Base-by-base conservation (phyloP, 805 yeast genomes). In the Candida krabiensis region DNA sequence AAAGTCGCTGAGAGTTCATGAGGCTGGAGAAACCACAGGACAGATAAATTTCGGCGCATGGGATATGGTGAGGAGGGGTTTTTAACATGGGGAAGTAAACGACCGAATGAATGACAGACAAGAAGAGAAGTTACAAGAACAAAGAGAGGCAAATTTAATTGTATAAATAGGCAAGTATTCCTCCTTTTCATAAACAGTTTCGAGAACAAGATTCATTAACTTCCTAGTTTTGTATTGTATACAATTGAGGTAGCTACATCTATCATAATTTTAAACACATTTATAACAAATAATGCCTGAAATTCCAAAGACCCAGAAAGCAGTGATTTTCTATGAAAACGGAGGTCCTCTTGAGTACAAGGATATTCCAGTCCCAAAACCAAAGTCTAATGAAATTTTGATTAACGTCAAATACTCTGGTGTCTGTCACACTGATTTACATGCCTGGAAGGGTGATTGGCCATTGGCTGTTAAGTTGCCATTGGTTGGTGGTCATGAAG, bases 371-470 rank as follows among this genome's bases (percentile, higher is more conserved):
- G 88, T 85, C 38, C 90, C 91, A 55, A 65, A 62, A 37, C 91
- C 91, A 52, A 80, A 73, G 59, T 67, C 84, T 42, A 79, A 79
- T 57, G 87, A 86, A 67, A 70, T 85, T 50, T 73, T 86, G 63
- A 71, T 86, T 70, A 77, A 86, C 63, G 80, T 86, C 66, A 77
- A 77, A 67, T 86, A 79, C 75, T 77, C 91, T 24, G 95, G 95
- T 64, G 91, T 86, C 41, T 86, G 95, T 66, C 95, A 86, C 75
- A 84, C 93, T 28, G 95, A 86, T 61, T 75, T 86, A 64, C 95
- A 86, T 71, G 91, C 89, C 43, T 83, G 88, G 86, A 75, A 83
- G 63, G 93, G 91, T 55, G 95, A 86, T 70, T 85, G 91, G 90
- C 89, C 90, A 38, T 69, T 80, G 64, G 73, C 67, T 46, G 75